Evolutionary conservation across 495 filamentous ascomycete genomes (phyloP), one percentile per base, ranked within the genome.

Genomic region (Mytilinidion resinicola): DNA sequence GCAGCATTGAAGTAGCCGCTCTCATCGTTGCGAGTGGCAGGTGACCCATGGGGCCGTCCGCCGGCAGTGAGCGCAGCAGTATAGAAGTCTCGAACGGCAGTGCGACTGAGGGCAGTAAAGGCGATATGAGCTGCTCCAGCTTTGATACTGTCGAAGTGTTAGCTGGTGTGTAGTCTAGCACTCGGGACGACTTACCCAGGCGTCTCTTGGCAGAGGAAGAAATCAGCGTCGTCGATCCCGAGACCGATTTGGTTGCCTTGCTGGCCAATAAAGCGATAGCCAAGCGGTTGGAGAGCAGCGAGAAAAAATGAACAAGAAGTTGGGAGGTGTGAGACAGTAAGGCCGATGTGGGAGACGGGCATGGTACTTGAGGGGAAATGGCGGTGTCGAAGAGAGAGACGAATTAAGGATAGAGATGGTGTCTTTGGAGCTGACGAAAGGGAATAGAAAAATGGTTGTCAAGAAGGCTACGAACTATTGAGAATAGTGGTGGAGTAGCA

Each of bases 271-370:
- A 82, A 95, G 50, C 79, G 79, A 55, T 93, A 84, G 19, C 87
- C 87, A 17, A 95, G 75, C 0, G 89, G 87, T 59, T 87, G 84
- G 46, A 85, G 75, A 63, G 89, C 80, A 58, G 85, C 79, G 4
- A 91, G 80, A 71, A 88, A 95, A 76, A 91, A 92, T 1, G 87
- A 91, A 43, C 82, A 84, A 8, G 88, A 85, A 17, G 83, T 84
- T 8, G 89, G 83, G 39, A 93, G 85, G 68, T 91, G 82, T 46
- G 82, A 84, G 65, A 92, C 89, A 20, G 78, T 82, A 44, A 85
- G 72, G 57, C 77, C 79, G 58, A 84, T 72, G 63, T 84, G 77
- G 25, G 81, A 81, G 58, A 83, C 69, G 57, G 81, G 79, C 82
- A 84, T 85, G 15, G 21, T 30, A 30, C 21, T 25, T 46, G 52